A percentile compares a stretch with the other conserved stretches of the same genome.
Evolutionary conservation across 129 eudicot genomes (phyloP).

Genomic region (Ambrosia artemisiifolia): DNA sequence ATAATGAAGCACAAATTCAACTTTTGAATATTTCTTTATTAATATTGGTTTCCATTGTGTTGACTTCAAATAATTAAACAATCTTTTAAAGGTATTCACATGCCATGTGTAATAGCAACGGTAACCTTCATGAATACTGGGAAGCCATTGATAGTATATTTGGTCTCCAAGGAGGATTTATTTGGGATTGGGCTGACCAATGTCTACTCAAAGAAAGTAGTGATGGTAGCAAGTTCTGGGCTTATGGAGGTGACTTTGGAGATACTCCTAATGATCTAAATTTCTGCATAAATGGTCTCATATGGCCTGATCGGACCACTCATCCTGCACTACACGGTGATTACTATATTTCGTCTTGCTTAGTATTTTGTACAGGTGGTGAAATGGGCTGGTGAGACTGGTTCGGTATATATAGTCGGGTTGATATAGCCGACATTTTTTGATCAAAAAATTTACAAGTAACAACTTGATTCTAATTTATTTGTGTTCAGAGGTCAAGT

Average conservation of each 20-base stretch:
- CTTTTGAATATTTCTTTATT: not conserved
- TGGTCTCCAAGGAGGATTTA: slow-evolving; percentile 98
- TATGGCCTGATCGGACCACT: slow-evolving; percentile 91
- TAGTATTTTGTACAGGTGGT: not conserved
- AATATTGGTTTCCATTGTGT: not conserved
- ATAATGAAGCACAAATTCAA: not conserved
- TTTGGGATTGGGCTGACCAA: slow-evolving; percentile 99
- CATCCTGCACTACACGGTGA: slow-evolving; percentile 91
- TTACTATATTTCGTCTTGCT: slow-evolving; percentile 5
- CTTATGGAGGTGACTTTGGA: slow-evolving; percentile 96
- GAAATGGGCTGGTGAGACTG: not conserved
- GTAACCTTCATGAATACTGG: slow-evolving; percentile 85
- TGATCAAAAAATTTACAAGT: not conserved
- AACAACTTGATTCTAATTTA: not conserved
- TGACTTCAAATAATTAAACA: not conserved
- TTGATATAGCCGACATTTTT: not conserved
- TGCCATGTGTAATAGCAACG: slow-evolving; percentile 98
- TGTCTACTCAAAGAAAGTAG: slow-evolving; percentile 68
- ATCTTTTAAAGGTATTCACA: slow-evolving; percentile 72
- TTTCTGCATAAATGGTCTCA: slow-evolving; percentile 80
- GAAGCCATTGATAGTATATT: slow-evolving; percentile 86
- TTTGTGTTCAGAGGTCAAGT: slow-evolving; percentile 78
- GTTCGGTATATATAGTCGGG: not conserved
- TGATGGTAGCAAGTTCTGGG: slow-evolving; percentile 78
- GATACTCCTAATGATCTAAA: slow-evolving; percentile 87